Evolutionary conservation across 2,329 filamentous ascomycete species (phyloP).

Genomic region (Ophiostoma montium): DNA sequence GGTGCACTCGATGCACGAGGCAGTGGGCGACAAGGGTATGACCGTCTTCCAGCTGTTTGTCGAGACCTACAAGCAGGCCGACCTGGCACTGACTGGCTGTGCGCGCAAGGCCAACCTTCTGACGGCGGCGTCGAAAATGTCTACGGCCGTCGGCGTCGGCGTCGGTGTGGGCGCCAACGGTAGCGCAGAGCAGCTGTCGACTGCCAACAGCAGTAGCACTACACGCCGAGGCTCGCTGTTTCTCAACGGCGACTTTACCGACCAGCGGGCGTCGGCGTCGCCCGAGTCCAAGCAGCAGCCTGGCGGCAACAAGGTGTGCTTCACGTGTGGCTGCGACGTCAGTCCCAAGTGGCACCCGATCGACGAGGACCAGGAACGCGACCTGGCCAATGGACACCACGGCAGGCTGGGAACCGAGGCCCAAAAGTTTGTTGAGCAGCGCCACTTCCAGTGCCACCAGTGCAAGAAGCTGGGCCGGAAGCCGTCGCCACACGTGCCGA

Average conservation of each 20-base stretch:
- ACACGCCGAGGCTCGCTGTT: conserved; percentile 3
- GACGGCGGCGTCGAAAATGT: conserved; percentile 45
- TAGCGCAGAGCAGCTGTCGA: neutral
- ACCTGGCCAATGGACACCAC: neutral
- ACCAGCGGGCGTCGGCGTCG: conserved; percentile 15
- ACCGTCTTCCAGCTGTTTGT: conserved; percentile 79
- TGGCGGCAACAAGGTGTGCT: conserved; percentile 44
- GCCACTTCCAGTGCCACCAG: conserved; percentile 61
- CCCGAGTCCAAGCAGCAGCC: conserved; percentile 20
- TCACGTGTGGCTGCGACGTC: conserved; percentile 53
- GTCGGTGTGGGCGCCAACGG: neutral
- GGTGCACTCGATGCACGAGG: conserved; percentile 67
- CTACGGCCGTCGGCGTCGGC: no score
- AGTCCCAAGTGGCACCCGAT: conserved; percentile 62
- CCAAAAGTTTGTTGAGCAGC: conserved; percentile 43
- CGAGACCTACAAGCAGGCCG: conserved; percentile 86
- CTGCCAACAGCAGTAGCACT: conserved; percentile 5
- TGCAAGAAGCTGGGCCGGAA: conserved; percentile 45
- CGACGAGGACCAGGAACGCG: conserved; percentile 21
- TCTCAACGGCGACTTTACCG: conserved; percentile 10
- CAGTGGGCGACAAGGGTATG: conserved; percentile 53
- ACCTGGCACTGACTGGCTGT: conserved; percentile 77
- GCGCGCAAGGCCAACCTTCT: conserved; percentile 80
- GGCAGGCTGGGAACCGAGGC: conserved; percentile 35
- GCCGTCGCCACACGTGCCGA: conserved; percentile 18